Evolutionary conservation across 2,329 filamentous ascomycete genomes (phyloP), one percentile per base, ranked within the genome.

Genomic region (Fusarium buharicum): DNA sequence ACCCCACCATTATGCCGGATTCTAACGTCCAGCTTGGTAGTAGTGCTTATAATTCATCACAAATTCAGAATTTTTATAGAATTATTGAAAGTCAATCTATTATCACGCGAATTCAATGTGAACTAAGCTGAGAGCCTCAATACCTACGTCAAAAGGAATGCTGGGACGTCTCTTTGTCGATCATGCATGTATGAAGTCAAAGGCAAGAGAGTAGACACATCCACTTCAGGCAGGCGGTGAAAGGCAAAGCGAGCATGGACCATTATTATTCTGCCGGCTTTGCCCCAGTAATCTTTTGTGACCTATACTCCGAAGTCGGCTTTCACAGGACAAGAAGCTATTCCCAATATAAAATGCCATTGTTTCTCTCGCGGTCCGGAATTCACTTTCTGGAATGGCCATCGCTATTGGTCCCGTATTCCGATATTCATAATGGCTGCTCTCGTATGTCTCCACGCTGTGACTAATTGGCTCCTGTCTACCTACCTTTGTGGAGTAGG

Each of bases 241-340:
- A 41, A n/a, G 14, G 13, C 13, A 20, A 43, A 39, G 40, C 40
- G 55, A 41, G 17, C 37, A 44, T 44, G 50, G 48, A 11, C 45
- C 17, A 60, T 61, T 60, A 55, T 49, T 45, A 40, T 61, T 39
- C 57, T 38, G 39, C n/a, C 3, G 27, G 14, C 1, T 12, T 45
- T 60, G 44, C 57, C 57, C 56, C 56, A 56, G 50, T 30, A 60
- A 37, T 37, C 61, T 55, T 60, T 55, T 61, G 30, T 61, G 56
- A 56, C 41, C 43, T 43, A 56, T 61, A n/a, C 56, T 59, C 57
- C 56, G 56, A 59, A 55, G 56, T 55, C 56, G 56, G 56, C 22
- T 54, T 59, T 45, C 24, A 52, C 14, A 59, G 28, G 17, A 54
- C 20, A 55, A 59, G 56, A 59, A 60, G 55, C 56, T 59, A 59